Evolutionary conservation across 176 grass and related monocot species (phyloP).

Genomic region (Triticum dicoccoides): DNA sequence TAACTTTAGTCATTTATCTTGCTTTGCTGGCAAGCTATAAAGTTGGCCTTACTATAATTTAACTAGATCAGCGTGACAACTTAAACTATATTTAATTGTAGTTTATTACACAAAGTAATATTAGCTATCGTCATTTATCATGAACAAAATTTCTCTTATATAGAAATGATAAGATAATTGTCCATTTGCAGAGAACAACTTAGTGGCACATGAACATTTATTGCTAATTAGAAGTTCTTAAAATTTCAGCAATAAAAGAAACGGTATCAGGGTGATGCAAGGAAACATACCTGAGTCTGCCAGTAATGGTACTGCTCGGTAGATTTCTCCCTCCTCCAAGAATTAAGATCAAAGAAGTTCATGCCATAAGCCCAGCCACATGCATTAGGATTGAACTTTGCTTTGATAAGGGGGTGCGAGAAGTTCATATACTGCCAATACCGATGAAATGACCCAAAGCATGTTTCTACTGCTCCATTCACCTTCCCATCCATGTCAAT

Average conservation of each 20-base stretch:
- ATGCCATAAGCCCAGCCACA: conserved; percentile 99
- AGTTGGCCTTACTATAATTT: background rate
- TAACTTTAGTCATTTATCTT: background rate
- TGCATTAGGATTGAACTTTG: conserved; percentile 81
- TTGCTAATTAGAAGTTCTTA: conserved; percentile 6
- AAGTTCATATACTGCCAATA: conserved; percentile 99
- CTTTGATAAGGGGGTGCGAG: conserved; percentile 93
- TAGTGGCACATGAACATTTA: background rate
- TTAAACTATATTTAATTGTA: background rate
- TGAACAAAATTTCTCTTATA: background rate
- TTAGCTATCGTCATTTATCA: background rate
- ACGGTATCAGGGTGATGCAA: background rate
- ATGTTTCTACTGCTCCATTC: conserved; percentile 98
- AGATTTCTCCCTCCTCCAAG: conserved; percentile 91
- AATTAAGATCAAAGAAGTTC: conserved; percentile 97
- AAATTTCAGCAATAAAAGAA: background rate
- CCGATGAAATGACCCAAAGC: conserved; percentile 96
- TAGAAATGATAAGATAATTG: background rate
- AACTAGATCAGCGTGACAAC: background rate
- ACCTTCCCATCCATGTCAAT: conserved; percentile 99
- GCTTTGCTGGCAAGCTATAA: background rate
- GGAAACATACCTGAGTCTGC: conserved; percentile 82
- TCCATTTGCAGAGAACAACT: background rate
- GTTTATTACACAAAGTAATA: background rate
- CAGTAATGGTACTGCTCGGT: conserved; percentile 98